These are phyloP conservation scores for Pseudopyrenochaeta lycopersici DNA, from an alignment of 2,329 filamentous ascomycete genomes.

Conservation along the genomic window DNA sequence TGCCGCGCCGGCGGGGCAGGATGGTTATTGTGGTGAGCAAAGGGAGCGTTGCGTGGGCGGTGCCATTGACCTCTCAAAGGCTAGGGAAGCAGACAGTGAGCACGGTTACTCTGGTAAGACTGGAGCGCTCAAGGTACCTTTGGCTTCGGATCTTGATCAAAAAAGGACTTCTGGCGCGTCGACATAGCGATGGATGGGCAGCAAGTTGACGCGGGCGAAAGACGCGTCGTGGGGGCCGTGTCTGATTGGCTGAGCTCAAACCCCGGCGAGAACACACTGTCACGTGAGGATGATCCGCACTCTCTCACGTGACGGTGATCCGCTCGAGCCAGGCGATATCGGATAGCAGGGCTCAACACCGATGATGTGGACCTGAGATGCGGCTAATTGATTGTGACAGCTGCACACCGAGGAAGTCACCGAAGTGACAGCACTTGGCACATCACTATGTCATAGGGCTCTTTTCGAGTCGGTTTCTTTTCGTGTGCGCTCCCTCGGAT, in stretches of 20 bases:
- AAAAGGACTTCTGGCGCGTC: conserved; percentile 61
- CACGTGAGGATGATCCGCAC: conserved; percentile 22
- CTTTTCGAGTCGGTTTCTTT: neutral
- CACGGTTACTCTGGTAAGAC: neutral
- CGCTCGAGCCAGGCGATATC: conserved; percentile 8
- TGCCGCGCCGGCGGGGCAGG: conserved; percentile 41
- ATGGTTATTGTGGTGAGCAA: conserved; percentile 34
- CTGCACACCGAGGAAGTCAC: conserved; percentile 5
- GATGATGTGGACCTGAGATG: neutral
- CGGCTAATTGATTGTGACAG: neutral
- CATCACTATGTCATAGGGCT: neutral
- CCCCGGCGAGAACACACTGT: conserved; percentile 3
- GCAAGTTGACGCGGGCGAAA: conserved; percentile 14
- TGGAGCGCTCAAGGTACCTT: conserved; percentile 44
- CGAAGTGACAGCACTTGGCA: conserved; percentile 9
- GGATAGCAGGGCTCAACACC: neutral
- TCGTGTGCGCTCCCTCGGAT: neutral
- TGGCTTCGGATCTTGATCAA: conserved; percentile 56
- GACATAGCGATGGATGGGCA: conserved; percentile 48
- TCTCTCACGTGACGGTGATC: too few relatives aligned
- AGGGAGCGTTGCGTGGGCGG: conserved; percentile 40
- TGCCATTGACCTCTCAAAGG: conserved; percentile 47
- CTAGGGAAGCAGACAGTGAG: conserved; percentile 22
- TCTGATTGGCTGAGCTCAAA: conserved; percentile 2
- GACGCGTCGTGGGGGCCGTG: conserved; percentile 21